These are phyloP conservation scores for Mercurialis annua DNA, from an alignment of 345 rosid species.

Conservation along the genomic window DNA sequence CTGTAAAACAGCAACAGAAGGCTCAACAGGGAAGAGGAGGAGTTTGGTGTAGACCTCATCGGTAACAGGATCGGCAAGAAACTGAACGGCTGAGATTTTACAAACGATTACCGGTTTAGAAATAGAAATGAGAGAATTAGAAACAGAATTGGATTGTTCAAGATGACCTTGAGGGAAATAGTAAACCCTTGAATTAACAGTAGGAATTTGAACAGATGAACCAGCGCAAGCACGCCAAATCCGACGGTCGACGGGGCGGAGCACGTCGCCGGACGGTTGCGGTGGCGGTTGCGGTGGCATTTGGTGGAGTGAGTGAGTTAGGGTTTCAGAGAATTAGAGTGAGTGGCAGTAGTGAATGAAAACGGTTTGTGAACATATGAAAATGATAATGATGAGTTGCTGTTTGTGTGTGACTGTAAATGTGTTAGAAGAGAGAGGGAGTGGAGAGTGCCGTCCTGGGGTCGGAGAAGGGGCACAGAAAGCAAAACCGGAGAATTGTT, in stretches of 20 bases:
- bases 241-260: constrained; percentile 45
- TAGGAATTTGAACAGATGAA: constrained; percentile 54
- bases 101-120: constrained; percentile 39
- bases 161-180: constrained; percentile 88
- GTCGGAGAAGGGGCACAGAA: constrained; percentile 27
- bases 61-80: constrained; percentile 65
- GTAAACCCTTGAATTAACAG: constrained; percentile 61
- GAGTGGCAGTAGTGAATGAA: background rate
- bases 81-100: constrained; percentile 45
- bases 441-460: constrained; percentile 31
- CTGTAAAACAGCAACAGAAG: constrained; percentile 9
- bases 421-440: background rate
- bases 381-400: background rate
- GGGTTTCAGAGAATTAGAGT: background rate
- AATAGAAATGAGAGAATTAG: constrained; percentile 28
- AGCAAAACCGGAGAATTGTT: constrained; percentile 1
- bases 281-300: constrained; percentile 8
- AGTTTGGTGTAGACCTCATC: constrained; percentile 71
- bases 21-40: constrained; percentile 31
- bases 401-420: constrained; percentile 4
- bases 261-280: constrained; percentile 15
- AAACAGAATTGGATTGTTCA: constrained; percentile 65
- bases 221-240: constrained; percentile 93
- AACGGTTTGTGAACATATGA: constrained; percentile 1
- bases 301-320: constrained; percentile 5